phyloP scores from a whole-genome alignment of 768 basidiomycete genomes.

The Pulveroboletus sp. region DNA sequence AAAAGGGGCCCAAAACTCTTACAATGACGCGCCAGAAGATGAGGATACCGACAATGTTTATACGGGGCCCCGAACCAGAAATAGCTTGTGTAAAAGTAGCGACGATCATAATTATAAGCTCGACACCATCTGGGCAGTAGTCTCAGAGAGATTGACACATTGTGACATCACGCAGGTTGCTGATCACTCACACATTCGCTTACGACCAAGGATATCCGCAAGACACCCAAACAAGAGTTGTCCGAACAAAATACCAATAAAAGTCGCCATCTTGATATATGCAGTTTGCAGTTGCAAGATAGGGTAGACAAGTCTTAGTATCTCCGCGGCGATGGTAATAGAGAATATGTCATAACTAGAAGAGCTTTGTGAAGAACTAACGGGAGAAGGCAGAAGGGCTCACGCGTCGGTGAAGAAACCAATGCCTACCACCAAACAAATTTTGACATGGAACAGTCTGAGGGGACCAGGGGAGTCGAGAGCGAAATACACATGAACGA shows the following conservation, averaged over 20 bases:
- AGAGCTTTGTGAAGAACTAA: not conserved
- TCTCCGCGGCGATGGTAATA: slow-evolving; percentile 75
- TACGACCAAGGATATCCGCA: slow-evolving; percentile 43
- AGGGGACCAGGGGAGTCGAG: not conserved
- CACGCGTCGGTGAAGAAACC: slow-evolving; percentile 87
- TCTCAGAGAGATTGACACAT: not conserved
- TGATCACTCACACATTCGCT: slow-evolving; percentile 55
- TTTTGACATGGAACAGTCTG: slow-evolving; percentile 79
- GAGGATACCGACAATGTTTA: slow-evolving; percentile 65
- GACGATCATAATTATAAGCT: too few relatives aligned
- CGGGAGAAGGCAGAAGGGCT: slow-evolving; percentile 15
- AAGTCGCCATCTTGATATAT: slow-evolving; percentile 69
- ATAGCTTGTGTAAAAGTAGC: too few relatives aligned
- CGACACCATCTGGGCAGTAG: slow-evolving; percentile 32
- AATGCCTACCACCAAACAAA: slow-evolving; percentile 61
- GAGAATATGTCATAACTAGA: slow-evolving; percentile 72
- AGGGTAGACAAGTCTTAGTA: slow-evolving; percentile 83
- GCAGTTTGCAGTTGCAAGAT: too few relatives aligned
- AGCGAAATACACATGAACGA: too few relatives aligned
- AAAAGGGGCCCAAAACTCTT: slow-evolving; percentile 10
- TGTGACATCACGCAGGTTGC: not conserved
- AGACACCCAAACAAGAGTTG: slow-evolving; percentile 76
- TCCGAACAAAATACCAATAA: slow-evolving; percentile 65
- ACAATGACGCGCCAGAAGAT: slow-evolving; percentile 76
- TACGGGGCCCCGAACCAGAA: slow-evolving; percentile 50